Evolutionary conservation across 106 monocot genomes (phyloP).

Genomic region (Phalaenopsis aphrodite): DNA sequence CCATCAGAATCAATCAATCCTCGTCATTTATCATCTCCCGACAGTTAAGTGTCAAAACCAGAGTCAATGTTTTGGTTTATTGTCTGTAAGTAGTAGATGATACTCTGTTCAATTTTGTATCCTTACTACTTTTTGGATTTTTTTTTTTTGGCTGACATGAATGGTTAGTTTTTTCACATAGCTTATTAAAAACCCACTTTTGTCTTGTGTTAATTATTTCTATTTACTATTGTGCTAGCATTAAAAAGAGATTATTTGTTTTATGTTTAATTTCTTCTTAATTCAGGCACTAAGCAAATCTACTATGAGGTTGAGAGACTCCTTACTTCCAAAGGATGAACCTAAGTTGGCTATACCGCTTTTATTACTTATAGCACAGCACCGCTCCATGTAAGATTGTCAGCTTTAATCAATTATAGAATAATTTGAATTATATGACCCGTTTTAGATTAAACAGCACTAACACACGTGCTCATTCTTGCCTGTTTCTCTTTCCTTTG

Average conservation of each 20-base stretch:
- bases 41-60: neutral
- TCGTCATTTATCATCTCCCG: neutral
- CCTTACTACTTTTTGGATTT: neutral
- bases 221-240: neutral
- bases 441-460: neutral
- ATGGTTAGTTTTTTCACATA: neutral
- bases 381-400: constrained; percentile 80
- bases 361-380: constrained; percentile 80
- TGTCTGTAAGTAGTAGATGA: neutral
- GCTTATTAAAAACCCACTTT: neutral
- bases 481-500: neutral
- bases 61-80: neutral
- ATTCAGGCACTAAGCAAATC: constrained; percentile 80
- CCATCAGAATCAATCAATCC: neutral
- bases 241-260: neutral
- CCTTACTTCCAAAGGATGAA: constrained; percentile 87
- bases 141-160: neutral
- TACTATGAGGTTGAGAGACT: constrained; percentile 81
- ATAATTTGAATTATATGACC: neutral
- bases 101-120: neutral
- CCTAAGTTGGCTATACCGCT: constrained; percentile 92
- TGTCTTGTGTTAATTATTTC: neutral
- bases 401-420: neutral
- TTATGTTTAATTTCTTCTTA: neutral
- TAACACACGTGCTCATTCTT: neutral